Conservation (phyloP, 2,329 filamentous ascomycete genomes). For the Aspergillus cejpii region DNA sequence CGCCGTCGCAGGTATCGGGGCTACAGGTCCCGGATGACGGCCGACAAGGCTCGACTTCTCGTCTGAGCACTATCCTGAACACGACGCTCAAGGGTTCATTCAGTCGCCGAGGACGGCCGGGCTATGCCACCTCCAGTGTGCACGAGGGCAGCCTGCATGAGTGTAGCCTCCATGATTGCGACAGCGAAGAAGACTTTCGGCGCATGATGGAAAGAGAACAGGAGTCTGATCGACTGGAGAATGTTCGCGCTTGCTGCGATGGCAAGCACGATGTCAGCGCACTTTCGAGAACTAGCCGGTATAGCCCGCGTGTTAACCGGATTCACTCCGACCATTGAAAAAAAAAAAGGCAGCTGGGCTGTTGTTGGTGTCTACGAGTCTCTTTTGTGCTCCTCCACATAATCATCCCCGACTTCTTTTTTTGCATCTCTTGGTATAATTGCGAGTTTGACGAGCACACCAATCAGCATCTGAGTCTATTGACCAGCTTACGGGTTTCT, state of each 20-base stretch:
- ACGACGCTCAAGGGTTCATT: slow-evolving; percentile 46
- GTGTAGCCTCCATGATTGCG: slow-evolving; percentile 46
- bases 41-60: slow-evolving; percentile 41
- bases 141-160: slow-evolving; percentile 38
- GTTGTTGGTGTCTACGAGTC: slow-evolving; percentile 17
- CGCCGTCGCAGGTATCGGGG: slow-evolving; percentile 29
- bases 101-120: slow-evolving; percentile 40
- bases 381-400: slow-evolving; percentile 15
- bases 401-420: slow-evolving; percentile 3
- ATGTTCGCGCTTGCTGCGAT: slow-evolving; percentile 95
- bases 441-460: slow-evolving; percentile 11
- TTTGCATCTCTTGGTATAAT: slow-evolving; percentile 5
- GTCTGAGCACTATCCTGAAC: slow-evolving; percentile 45
- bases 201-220: slow-evolving; percentile 65
- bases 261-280: slow-evolving; percentile 67
- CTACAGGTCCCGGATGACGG: slow-evolving; percentile 32
- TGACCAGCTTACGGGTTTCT: slow-evolving; percentile 2
- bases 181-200: slow-evolving; percentile 76
- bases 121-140: slow-evolving; percentile 31
- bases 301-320: slow-evolving; percentile 36
- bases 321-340: slow-evolving; percentile 33
- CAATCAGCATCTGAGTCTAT: slow-evolving; percentile 8
- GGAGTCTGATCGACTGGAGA: slow-evolving; percentile 76
- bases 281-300: slow-evolving; percentile 38
- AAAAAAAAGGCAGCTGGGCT: slow-evolving; percentile 2